Evolutionary conservation across 495 filamentous ascomycete species (phyloP).

Genomic region (Friedmanniomyces simplex): DNA sequence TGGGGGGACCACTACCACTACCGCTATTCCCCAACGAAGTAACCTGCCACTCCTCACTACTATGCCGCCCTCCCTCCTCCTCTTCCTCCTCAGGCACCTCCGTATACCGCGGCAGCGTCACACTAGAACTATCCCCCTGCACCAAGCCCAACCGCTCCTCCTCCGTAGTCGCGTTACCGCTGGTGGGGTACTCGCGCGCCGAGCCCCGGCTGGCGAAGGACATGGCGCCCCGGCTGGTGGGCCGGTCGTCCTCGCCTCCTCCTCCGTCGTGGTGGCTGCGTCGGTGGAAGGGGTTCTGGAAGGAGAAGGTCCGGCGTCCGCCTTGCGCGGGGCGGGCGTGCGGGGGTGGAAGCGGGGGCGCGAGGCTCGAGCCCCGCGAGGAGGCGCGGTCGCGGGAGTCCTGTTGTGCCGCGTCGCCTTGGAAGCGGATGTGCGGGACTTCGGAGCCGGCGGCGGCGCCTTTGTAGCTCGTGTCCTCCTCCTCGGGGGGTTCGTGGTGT

Average conservation of each 20-base stretch:
- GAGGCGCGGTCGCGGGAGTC: slow-evolving; percentile 21
- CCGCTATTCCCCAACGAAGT: slow-evolving; percentile 2
- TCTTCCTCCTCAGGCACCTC: not conserved
- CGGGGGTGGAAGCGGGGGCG: slow-evolving; percentile 27
- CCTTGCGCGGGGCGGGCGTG: slow-evolving; percentile 35
- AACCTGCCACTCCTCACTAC: slow-evolving; percentile 19
- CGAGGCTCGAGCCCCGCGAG: slow-evolving; percentile 23
- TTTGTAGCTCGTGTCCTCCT: slow-evolving; percentile 44
- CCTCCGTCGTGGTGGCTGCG: slow-evolving; percentile 13
- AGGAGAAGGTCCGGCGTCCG: slow-evolving; percentile 71
- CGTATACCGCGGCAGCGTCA: slow-evolving; percentile 2
- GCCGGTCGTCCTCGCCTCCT: slow-evolving; percentile 23
- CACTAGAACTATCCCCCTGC: slow-evolving; percentile 12
- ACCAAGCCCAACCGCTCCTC: slow-evolving; percentile 85
- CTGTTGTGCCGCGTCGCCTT: slow-evolving; percentile 28
- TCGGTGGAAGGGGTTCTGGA: slow-evolving; percentile 65
- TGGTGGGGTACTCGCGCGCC: slow-evolving; percentile 29
- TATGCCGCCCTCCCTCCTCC: not conserved
- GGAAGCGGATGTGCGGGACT: slow-evolving; percentile 38
- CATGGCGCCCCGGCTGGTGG: slow-evolving; percentile 32
- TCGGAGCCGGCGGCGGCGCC: slow-evolving; percentile 21
- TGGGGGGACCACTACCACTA: too few species aligned
- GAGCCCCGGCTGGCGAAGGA: slow-evolving; percentile 35
- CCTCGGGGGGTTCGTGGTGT: slow-evolving; percentile 3
- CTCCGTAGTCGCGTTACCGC: slow-evolving; percentile 59